phyloP scores from a whole-genome alignment of 768 basidiomycete species.

The Pluteus cervinus region DNA sequence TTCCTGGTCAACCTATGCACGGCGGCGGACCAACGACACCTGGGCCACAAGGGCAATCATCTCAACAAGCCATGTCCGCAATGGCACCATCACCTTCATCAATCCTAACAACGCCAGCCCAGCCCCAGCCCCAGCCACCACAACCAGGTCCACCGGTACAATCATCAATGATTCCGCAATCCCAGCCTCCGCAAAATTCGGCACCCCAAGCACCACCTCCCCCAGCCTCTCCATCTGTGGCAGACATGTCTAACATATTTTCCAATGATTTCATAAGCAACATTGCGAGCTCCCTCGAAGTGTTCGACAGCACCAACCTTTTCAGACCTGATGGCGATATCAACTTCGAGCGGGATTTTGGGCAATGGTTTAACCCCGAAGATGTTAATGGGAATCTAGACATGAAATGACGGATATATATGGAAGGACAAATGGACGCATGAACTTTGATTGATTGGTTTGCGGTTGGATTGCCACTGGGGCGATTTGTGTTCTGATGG shows the following conservation, averaged over 20 bases:
- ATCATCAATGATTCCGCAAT: no score
- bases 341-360: constrained; percentile 71
- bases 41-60: background rate
- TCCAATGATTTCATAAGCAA: constrained; percentile 9
- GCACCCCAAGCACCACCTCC: no score
- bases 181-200: no score
- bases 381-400: constrained; percentile 28
- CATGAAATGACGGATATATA: constrained; percentile 26
- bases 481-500: no score
- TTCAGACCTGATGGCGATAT: constrained; percentile 44
- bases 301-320: constrained; percentile 28
- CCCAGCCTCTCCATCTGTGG: no score
- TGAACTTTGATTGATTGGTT: no score
- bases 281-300: constrained; percentile 33
- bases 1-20: constrained; percentile 4
- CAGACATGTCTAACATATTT: no score
- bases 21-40: background rate
- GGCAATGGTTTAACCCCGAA: constrained; percentile 69
- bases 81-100: constrained; percentile 6
- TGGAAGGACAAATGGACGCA: no score
- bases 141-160: no score
- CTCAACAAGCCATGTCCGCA: constrained; percentile 3
- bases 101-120: constrained; percentile 5
- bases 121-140: no score
- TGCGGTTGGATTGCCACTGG: no score